Base-by-base conservation (phyloP, 2,329 filamentous ascomycete genomes). In the Drechslera avenae region DNA sequence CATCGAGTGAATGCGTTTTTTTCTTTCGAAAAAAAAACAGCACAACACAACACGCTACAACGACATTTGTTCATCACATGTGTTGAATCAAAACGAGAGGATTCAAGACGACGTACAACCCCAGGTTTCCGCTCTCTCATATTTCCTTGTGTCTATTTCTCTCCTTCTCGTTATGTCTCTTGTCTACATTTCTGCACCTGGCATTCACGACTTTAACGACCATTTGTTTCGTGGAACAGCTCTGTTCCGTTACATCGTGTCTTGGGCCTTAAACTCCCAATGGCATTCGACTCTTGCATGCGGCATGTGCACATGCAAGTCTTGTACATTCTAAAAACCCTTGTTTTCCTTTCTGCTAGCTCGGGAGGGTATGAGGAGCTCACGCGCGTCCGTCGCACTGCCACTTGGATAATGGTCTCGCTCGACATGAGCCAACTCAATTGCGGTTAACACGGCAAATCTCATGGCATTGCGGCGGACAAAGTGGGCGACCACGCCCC, bases 61-160 rank as follows among this genome's bases (percentile, higher is more conserved):
- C 51, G 52, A 40, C 48, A 53, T 53, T 88, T 6, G 82, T 87
- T 83, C 1, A 77, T 79, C n/a, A 87, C 3, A 79, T 77, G 77
- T 18, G 64, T 61, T 59, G 73, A 65, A 52, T 71, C 67, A 63
- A 78, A 76, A 60, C 34, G 34, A 32, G 48, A 42, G 44, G 23
- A 48, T 30, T 23, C 36, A 23, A 19, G 46, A 42, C 46, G 43
- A 52, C 19, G 7, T 23, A 19, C 28, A 43, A 47, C 49, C 30
- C 37, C 42, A 50, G 31, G 26, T 49, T 42, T 43, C 57, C 59
- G 43, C 51, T 54, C 58, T 51, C 57, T 47, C 28, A 33, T 36
- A 42, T 71, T 63, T 69, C 63, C 50, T 72, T 67, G 58, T 64
- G 66, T 72, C 36, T 59, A 63, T 63, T 50, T 66, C 57, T 60